Evolutionary conservation across 768 basidiomycete species (phyloP), one percentile per base, ranked within the genome.

Genomic region (Lactarius pseudohatsudake): DNA sequence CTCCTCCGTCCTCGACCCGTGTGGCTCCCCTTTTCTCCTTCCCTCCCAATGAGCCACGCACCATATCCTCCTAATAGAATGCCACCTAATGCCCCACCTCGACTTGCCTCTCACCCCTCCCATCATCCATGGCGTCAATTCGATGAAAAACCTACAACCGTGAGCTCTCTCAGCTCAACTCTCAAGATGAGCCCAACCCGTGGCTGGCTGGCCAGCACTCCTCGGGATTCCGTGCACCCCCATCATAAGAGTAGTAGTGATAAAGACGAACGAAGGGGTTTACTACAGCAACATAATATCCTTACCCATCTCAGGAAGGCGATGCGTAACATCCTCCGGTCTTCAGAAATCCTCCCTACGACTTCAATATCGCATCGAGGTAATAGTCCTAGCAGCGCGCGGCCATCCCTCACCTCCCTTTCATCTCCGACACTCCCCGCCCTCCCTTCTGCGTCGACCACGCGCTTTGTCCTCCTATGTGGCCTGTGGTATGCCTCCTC

Each of bases 401-500:
- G 65, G 26, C 57, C 57, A 10, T 55, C 64, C 36, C n/a, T 30
- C 32, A n/a, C 59, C 40, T 28, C 60, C 34, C 26, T 60, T 11
- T 56, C 70, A 43, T 36, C 64, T 40, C 26, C 45, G 40, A 36
- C 20, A 0, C 16, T 64, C 50, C 57, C 67, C 18, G 26, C 68
- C 16, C 40, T 72, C 22, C 75, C 77, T 11, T 74, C 77, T 3
- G 56, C 69, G 32, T 71, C 81, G 3, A 77, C 79, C 1, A 32
- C 79, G 13, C 80, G 77, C 64, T 98, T 99, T 78, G 78, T 94
- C 57, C 76, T 91, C 62, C 82, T 96, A 40, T 99, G 97, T 75
- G 78, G 81, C 20, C 81, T 98, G 26, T 99, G 97, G 97, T 99
- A 99, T 78, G 84, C 87, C 18, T 87, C 90, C 4, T 97, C 95